Evolutionary conservation across 805 yeast species (phyloP), one percentile per base, ranked within the genome.

Genomic region (Saccharomycopsis sp.): DNA sequence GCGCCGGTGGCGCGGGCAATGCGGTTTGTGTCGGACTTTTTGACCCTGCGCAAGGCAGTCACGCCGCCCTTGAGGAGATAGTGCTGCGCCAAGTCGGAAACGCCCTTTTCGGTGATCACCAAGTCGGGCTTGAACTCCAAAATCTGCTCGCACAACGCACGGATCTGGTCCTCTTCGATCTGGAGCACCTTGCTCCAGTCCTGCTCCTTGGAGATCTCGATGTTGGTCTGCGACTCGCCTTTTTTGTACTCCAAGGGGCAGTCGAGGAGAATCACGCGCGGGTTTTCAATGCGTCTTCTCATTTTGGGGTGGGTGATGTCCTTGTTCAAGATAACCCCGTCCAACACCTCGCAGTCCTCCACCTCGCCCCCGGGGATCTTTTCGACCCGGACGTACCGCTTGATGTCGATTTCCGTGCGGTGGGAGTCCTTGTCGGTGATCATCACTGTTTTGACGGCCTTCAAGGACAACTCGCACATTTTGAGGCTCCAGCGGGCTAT

Each of bases 241-340:
- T 94, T 94, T 77, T 94, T 94, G 76, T 94, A 94, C 75, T 94
- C 99, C 66, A 94, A 79, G 12, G 99, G 97, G 73, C 97, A 91
- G 74, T 94, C 99, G 65, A 94, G 79, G 64, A 94, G 79, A 18
- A 94, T 81, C 57, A 94, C 82, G 63, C 92, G 82, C 54, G 99
- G 99, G 67, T 90, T 88, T 70, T 86, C 88, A 65, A 94, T 87
- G 66, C 77, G 69, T 71, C 99, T 84, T 66, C 85, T 85, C 99
- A 94, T 94, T 73, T 91, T 91, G 62, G 99, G 99, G 73, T 94
- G 99, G n/a, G 95, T 91, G 58, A 94, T 95, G 70, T 94, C 99
- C 73, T 94, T 94, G 77, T 94, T 94, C 66, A 94, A 80, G 74
- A 94, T 76, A 55, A 92, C 87, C 63, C 99, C 99, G 67, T 88